phyloP scores from a whole-genome alignment of 371 early-diverging fungal genomes.

The Mucor plumbeus region DNA sequence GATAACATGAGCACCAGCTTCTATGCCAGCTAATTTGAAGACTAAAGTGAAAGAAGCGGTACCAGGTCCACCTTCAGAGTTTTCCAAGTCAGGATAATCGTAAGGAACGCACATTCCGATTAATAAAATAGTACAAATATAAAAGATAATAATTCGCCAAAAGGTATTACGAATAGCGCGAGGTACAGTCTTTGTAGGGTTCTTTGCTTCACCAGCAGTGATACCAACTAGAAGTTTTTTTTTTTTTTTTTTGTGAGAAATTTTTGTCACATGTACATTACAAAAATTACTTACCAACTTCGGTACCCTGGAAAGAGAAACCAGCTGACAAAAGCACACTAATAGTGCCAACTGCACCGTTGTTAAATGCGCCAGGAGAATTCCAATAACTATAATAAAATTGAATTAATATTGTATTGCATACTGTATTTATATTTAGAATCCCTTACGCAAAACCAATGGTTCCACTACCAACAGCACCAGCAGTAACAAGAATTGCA shows the following conservation, averaged over 20 bases:
- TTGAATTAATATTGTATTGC: background rate
- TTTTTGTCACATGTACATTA: constrained; percentile 1
- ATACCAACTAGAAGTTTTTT: constrained; percentile 55
- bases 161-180: constrained; percentile 75
- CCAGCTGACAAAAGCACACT: constrained; percentile 76
- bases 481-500: constrained; percentile 64
- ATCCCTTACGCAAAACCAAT: constrained; percentile 54
- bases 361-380: constrained; percentile 77
- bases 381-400: constrained; percentile 65
- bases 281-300: constrained; percentile 49
- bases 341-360: constrained; percentile 72
- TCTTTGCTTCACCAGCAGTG: constrained; percentile 76
- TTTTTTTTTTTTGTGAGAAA: background rate
- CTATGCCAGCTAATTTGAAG: constrained; percentile 67
- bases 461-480: constrained; percentile 62
- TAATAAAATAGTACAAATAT: constrained; percentile 66
- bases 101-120: constrained; percentile 73
- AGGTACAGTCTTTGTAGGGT: constrained; percentile 74
- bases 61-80: constrained; percentile 47
- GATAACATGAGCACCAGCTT: constrained; percentile 68
- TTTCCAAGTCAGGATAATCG: constrained; percentile 54
- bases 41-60: constrained; percentile 75
- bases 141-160: constrained; percentile 77
- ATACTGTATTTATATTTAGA: background rate
- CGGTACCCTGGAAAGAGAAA: constrained; percentile 87